A percentile compares a stretch with the other conserved stretches of the same genome.
These are phyloP conservation scores for Didymella keratinophila DNA, from an alignment of 2,329 filamentous ascomycete genomes.

Conservation along the genomic window DNA sequence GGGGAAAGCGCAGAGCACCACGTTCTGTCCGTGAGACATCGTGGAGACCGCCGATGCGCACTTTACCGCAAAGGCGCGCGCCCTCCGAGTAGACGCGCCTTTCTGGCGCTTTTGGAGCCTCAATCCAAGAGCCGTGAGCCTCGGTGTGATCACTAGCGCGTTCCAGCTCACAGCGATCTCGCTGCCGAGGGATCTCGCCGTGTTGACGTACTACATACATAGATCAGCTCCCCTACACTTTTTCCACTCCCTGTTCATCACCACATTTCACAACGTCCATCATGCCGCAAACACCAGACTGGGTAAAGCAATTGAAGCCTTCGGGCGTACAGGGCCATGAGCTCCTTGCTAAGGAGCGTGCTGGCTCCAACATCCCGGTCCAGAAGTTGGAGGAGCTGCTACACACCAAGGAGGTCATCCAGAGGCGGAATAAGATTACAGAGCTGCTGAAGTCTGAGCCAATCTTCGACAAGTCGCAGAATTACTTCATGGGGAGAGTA, in stretches of 20 bases:
- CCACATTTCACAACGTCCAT: conserved; percentile 11
- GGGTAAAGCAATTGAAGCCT: conserved; percentile 73
- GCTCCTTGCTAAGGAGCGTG: conserved; percentile 73
- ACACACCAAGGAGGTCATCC: conserved; percentile 70
- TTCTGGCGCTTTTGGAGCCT: conserved; percentile 12
- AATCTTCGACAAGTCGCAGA: conserved; percentile 79
- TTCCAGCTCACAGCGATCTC: conserved; percentile 21
- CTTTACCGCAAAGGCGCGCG: conserved; percentile 15
- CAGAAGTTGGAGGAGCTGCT: conserved; percentile 73
- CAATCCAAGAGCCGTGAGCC: conserved; percentile 17
- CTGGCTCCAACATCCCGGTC: conserved; percentile 71
- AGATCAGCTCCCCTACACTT: conserved; percentile 13
- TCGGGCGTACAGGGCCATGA: conserved; percentile 73
- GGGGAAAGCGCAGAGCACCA: conserved; percentile 9
- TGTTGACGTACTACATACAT: conserved; percentile 26
- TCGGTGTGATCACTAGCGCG: conserved; percentile 37
- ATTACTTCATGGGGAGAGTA: conserved; percentile 75
- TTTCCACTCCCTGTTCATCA: conserved; percentile 17
- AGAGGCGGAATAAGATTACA: conserved; percentile 67
- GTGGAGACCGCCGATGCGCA: conserved; percentile 16
- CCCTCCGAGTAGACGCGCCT: conserved; percentile 19
- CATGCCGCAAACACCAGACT: conserved; percentile 61
- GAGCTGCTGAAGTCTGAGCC: conserved; percentile 71
- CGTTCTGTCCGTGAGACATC: conserved; percentile 7
- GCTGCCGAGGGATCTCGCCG: conserved; percentile 35